Evolutionary conservation across 2,329 filamentous ascomycete genomes (phyloP).

Genomic region (Harringtonia aguacate): DNA sequence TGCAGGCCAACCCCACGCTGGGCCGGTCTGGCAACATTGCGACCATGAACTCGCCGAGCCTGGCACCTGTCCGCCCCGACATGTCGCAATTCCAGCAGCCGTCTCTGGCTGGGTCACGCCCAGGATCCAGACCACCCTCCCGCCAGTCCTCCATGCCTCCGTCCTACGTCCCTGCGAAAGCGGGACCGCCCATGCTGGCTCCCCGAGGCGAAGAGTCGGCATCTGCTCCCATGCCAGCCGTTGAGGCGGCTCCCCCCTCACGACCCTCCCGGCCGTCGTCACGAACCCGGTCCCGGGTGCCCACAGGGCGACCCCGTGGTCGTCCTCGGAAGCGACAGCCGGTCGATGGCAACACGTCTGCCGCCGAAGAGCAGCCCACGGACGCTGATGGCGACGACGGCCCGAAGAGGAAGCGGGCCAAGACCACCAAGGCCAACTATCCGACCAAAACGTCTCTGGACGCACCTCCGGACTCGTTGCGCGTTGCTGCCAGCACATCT

Average conservation of each 20-base stretch:
- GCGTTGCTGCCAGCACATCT: constrained; percentile 83
- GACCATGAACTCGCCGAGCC: constrained; percentile 22
- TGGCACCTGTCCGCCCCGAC: constrained; percentile 14
- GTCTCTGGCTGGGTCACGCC: constrained; percentile 3
- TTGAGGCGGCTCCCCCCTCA: constrained; percentile 8
- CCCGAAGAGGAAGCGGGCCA: constrained; percentile 64
- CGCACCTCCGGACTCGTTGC: constrained; percentile 64
- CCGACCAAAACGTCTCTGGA: constrained; percentile 54
- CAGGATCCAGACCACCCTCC: constrained; percentile 10
- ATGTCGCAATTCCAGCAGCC: constrained; percentile 5
- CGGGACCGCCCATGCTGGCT: background rate
- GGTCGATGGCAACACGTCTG: constrained; percentile 57
- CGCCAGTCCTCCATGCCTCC: constrained; percentile 9
- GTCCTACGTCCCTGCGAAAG: background rate
- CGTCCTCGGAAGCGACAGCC: constrained; percentile 42
- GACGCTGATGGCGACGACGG: constrained; percentile 47
- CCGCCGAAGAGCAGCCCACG: constrained; percentile 49
- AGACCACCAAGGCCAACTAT: constrained; percentile 58
- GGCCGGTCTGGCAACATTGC: constrained; percentile 26
- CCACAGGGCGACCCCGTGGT: constrained; percentile 45
- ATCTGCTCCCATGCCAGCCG: background rate
- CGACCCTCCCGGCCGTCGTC: constrained; percentile 49
- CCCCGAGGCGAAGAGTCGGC: constrained; percentile 3
- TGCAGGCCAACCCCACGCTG: constrained; percentile 56
- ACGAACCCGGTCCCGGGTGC: constrained; percentile 34